Conservation (phyloP, 805 yeast genomes). For the Cyberlindnera euphorbiiphila region DNA sequence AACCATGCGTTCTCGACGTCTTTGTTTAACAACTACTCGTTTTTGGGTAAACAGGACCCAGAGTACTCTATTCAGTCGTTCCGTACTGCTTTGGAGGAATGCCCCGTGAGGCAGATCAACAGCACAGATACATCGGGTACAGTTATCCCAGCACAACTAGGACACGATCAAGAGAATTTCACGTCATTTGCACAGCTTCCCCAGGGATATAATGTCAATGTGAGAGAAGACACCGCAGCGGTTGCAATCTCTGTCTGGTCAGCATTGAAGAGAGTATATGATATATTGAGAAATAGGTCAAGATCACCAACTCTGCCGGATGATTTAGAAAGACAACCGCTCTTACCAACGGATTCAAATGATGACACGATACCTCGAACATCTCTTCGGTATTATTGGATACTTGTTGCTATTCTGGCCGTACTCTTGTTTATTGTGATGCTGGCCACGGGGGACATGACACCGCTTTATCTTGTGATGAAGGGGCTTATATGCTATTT, state of each 20-base stretch:
- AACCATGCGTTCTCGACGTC: conserved; percentile 2
- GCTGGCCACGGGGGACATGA: conserved; percentile 19
- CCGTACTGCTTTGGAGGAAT: conserved; percentile 9
- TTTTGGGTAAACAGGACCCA: conserved; percentile 3
- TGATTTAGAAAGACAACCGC: conserved; percentile 14
- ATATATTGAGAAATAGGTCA: conserved; percentile 3
- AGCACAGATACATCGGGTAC: too few species aligned
- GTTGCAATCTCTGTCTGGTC: neutral
- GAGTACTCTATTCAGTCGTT: conserved; percentile 6
- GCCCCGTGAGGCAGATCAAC: too few species aligned
- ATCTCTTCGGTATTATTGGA: too few species aligned
- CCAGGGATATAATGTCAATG: neutral
- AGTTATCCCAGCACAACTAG: too few species aligned
- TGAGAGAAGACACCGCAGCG: neutral
- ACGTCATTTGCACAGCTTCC: neutral
- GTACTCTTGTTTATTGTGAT: conserved; percentile 9
- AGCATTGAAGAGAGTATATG: neutral
- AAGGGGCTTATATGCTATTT: conserved; percentile 22
- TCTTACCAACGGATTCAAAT: conserved; percentile 6
- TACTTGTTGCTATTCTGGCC: conserved; percentile 3
- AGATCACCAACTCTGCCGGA: conserved; percentile 1
- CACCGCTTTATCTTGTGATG: conserved; percentile 15
- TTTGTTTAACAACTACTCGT: conserved; percentile 8
- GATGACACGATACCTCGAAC: neutral
- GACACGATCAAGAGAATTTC: conserved; percentile 1